phyloP scores from a whole-genome alignment of 164 flowering plant species.

The Echeveria elegans region DNA sequence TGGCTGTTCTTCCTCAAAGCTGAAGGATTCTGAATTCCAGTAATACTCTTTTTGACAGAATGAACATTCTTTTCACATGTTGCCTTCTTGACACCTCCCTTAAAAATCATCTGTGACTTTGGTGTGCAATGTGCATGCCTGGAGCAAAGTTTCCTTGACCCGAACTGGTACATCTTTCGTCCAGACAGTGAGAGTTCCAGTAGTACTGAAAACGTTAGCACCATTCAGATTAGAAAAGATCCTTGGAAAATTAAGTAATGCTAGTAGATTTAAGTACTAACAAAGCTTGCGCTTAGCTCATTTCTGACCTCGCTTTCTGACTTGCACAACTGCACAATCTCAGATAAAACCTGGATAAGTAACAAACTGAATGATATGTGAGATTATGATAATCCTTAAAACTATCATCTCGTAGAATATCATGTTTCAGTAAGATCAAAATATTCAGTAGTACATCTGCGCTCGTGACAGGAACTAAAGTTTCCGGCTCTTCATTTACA shows the following conservation, averaged over 20 bases:
- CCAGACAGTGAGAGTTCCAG: not conserved
- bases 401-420: too few species aligned
- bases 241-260: not conserved
- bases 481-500: not conserved
- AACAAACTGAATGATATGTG: too few species aligned
- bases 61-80: slow-evolving; percentile 32
- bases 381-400: too few species aligned
- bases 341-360: not conserved
- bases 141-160: slow-evolving; percentile 11
- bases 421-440: too few species aligned
- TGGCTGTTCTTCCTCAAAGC: slow-evolving; percentile 37
- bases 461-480: not conserved
- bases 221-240: not conserved
- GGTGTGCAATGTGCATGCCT: slow-evolving; percentile 78
- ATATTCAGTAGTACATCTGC: too few species aligned
- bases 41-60: slow-evolving; percentile 48
- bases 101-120: slow-evolving; percentile 21
- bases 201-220: not conserved
- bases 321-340: not conserved
- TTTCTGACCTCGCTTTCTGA: not conserved
- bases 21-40: slow-evolving; percentile 48
- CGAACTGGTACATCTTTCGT: not conserved
- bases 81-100: slow-evolving; percentile 15
- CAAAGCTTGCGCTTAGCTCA: slow-evolving; percentile 24
- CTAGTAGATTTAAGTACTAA: not conserved